phyloP scores from a whole-genome alignment of 2,329 filamentous ascomycete genomes.

The Rhynchosporium secalis region DNA sequence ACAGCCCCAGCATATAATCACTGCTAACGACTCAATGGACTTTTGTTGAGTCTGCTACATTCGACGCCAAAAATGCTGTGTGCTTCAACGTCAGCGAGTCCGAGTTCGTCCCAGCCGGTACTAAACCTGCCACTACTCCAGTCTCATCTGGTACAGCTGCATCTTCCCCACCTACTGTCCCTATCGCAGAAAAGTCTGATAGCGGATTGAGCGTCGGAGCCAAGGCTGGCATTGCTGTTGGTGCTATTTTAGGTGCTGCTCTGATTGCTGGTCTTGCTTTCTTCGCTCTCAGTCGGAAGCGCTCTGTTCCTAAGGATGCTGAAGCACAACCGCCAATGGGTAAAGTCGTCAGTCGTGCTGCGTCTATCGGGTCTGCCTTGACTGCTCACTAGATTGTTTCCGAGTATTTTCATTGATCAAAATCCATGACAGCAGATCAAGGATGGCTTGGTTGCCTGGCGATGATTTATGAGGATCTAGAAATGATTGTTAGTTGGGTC shows the following conservation, averaged over 20 bases:
- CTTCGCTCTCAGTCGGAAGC: slow-evolving; percentile 29
- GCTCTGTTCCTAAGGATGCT: slow-evolving; percentile 12
- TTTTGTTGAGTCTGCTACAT: slow-evolving; percentile 42
- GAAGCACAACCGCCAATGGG: slow-evolving; percentile 13
- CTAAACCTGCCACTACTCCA: slow-evolving; percentile 2
- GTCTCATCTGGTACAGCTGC: slow-evolving; percentile 1
- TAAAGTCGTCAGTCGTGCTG: slow-evolving; percentile 11
- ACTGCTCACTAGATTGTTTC: slow-evolving; percentile 11
- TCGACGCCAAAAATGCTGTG: slow-evolving; percentile 14
- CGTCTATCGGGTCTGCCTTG: slow-evolving; percentile 21
- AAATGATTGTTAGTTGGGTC: too few species aligned
- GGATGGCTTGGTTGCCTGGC: neutral
- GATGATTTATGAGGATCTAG: too few species aligned
- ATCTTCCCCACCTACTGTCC: slow-evolving; percentile 6
- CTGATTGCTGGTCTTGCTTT: slow-evolving; percentile 21
- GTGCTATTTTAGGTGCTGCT: slow-evolving; percentile 29
- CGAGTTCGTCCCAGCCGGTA: slow-evolving; percentile 20
- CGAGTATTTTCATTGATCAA: neutral
- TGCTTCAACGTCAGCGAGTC: slow-evolving; percentile 29
- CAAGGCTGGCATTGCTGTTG: slow-evolving; percentile 36
- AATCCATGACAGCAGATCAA: neutral
- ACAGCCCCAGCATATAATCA: neutral
- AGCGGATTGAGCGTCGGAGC: slow-evolving; percentile 17
- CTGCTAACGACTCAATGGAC: slow-evolving; percentile 28
- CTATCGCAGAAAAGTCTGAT: neutral